Evolutionary conservation across 805 yeast genomes (phyloP), one percentile per base, ranked within the genome.

Genomic region (Sporopachydermia lactativora): DNA sequence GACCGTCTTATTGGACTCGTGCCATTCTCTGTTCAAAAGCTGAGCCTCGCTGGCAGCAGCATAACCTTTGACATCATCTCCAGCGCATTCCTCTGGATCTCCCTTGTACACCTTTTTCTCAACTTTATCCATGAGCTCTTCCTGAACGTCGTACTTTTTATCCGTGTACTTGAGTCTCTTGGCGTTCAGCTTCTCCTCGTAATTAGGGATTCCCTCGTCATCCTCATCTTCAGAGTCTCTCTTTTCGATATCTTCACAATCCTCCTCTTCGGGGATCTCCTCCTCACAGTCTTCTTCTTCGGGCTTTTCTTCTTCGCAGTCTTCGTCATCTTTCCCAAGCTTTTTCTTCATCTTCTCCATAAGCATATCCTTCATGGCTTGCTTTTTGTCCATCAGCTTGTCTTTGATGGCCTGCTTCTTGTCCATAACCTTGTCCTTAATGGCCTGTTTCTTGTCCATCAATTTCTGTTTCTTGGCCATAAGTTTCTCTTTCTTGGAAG

Each of bases 11-110:
- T 11, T 39, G 40, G 4, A 53, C 47, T 28, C 57, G 42, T 3
- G 57, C 53, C 5, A 58, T 42, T 35, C 46, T 47, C 14, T 45
- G 55, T 37, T 58, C 61, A n/a, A n/a, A n/a, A n/a, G n/a, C 19
- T 53, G 54, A 35, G 50, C 45, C 6, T 44, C 52, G 4, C 40
- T 39, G 13, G 43, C 28, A 3, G 42, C 47, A 18, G 39, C 38
- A 15, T 47, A 49, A n/a, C 40, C 38, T 5, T 39, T 45, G 14
- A 36, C 39, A 17, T 37, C 36, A 4, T 40, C 39, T 13, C 37
- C 46, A 5, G 48, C 45, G n/a, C n/a, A n/a, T 3, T 43, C 44
- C 5, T 47, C 49, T 38, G 48, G 45, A 15, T 11, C 14, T 41
- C 42, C 14, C 41, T 17, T 1, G 39, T 13, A 17, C 50, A 47